Conservation (phyloP, 148 eudicot species). For the Dysphania ambrosioides region DNA sequence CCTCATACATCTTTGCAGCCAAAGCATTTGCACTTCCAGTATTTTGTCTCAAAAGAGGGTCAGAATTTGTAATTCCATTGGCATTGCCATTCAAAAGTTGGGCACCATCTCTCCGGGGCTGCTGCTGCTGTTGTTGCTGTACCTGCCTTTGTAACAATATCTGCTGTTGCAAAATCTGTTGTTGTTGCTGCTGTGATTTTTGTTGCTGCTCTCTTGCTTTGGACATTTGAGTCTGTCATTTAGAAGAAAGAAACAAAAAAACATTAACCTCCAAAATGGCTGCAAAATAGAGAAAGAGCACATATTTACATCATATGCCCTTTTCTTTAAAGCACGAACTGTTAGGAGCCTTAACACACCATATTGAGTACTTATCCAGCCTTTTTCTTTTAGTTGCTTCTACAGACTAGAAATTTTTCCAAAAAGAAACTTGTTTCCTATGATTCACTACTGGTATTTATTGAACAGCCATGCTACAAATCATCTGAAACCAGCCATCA, state of each 20-base stretch:
- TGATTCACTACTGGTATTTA: no score
- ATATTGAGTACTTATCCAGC: no score
- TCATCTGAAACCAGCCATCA: no score
- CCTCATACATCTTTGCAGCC: constrained; percentile 72
- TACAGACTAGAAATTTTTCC: no score
- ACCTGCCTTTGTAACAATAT: no score
- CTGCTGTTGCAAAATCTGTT: constrained; percentile 31
- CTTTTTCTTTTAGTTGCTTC: no score
- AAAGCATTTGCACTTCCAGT: constrained; percentile 59
- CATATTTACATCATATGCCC: background rate
- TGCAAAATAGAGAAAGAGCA: background rate
- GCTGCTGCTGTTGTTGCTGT: constrained; percentile 29
- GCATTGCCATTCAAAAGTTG: constrained; percentile 36
- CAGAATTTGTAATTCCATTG: constrained; percentile 40
- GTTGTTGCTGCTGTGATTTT: no score
- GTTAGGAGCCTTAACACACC: no score
- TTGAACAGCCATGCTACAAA: no score
- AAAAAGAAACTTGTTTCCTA: no score
- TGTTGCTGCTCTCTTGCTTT: constrained; percentile 45
- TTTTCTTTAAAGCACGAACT: no score
- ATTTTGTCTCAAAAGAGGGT: constrained; percentile 58
- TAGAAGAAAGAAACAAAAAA: constrained; percentile 1
- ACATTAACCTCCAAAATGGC: background rate
- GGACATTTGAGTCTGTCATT: constrained; percentile 37
- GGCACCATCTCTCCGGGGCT: constrained; percentile 35